Base-by-base conservation (phyloP, 176 grass and related monocot genomes). In the Aechmea fasciata region DNA sequence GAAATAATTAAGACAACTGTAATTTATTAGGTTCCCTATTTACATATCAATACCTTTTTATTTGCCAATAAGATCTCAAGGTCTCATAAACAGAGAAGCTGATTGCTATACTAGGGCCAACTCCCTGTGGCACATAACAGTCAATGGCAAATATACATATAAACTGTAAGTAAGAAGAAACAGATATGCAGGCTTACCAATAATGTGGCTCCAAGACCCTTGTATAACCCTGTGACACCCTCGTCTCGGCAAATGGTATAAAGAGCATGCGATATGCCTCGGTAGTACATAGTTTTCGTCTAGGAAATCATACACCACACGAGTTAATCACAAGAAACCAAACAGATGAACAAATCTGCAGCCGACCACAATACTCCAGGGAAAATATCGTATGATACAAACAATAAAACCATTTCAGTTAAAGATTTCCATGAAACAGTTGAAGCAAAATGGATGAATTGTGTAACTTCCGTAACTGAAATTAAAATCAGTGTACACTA, bases 61-160 rank as follows among this genome's bases (percentile, higher is more conserved):
- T 65, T 83, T 85, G 83, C 93, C 93, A 97, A 71, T 85, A 80
- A 51, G 76, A 85, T 79, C 86, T 83, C 78, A 97, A 80, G 1
- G 89, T 92, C 84, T 97, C 93, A 75, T 97, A 97, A 23, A 90
- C 89, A 66, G 83, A 79, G 79, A 92, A 97, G 70, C 93, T 97
- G 78, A 97, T 91, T 13, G 89, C 93, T 57, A 97, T 92, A 66
- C 84, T 97, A 69, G 93, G 93, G 9, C 93, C 93, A 71, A 97
- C 93, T 28, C 93, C 89, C 93, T 97, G 79, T 17, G 64, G 73
- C 77, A 64, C 63, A 61, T 19, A 61, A 18, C 3, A 64, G 67
- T 70, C 24, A 78, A 25, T 13, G 6, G 41, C 18, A 78, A 75
- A 10, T 26, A 77, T 52, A 61, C 15, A 61, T 22, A 61, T 18